Base-by-base conservation (phyloP, 164 flowering plant genomes). In the Brasenia schreberi region DNA sequence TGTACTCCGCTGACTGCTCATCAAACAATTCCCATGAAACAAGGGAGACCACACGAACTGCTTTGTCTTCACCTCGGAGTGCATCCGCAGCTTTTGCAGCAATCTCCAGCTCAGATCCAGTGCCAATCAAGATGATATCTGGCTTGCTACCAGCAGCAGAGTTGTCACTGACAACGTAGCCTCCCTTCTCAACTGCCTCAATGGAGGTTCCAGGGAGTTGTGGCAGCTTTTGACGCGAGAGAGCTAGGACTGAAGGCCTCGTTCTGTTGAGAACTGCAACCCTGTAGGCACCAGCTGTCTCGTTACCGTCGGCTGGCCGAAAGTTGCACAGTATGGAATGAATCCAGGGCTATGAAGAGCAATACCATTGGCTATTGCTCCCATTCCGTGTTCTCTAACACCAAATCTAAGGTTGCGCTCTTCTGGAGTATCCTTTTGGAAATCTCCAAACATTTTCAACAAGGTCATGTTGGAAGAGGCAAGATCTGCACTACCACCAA, bases 401-500 rank as follows among this genome's bases (percentile, higher is more conserved):
- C 99, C 99, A 67, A 89, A 94, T 19, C 97, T 77, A 39, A 94
- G 68, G 68, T 94, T 92, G 18, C 97, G 85, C 65, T 91, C 97
- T 69, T 84, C 96, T 5, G 97, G 97, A 19, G 97, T 88, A 69
- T 72, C 81, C 84, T 89, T 91, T 64, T 91, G 97, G 92, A 94
- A 94, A 81, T 94, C 83, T 2, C 97, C 97, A 71, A 79, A 91
- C 89, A 81, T 83, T 71, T 94, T 94, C 71, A 91, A 68, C 69
- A 91, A 77, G 59, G 97, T 91, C 97, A 91, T 92, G 87, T 94
- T 94, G 74, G 99, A 94, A 69, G 96, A 89, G 62, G 99, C 97
- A 69, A 94, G 96, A 73, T 94, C 99, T 7, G 99, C 99, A 79
- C 97, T 91, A 19, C 99, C 99, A 78, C 99, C 99, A 53, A 94